Percentiles rank a stretch among this genome's conserved stretches.
phyloP scores from a whole-genome alignment of 2,329 filamentous ascomycete species.

The Pseudogymnoascus sp. region DNA sequence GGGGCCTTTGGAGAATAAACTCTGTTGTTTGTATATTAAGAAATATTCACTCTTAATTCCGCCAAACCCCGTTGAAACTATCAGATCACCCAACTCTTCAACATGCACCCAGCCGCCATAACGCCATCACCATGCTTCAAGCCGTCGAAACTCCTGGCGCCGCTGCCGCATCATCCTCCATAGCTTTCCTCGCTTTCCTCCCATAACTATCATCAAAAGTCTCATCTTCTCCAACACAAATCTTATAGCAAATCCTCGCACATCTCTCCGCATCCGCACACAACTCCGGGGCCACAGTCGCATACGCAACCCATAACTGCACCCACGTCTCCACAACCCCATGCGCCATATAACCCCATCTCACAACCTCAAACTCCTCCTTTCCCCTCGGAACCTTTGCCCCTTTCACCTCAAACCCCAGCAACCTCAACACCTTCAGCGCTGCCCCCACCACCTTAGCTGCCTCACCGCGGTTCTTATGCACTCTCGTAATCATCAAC shows the following conservation, averaged over 20 bases:
- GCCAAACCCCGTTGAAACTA: background rate
- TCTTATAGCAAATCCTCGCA: conserved; percentile 28
- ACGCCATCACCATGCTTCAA: background rate
- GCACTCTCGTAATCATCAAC: background rate
- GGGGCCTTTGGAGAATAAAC: too few relatives aligned
- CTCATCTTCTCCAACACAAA: conserved; percentile 31
- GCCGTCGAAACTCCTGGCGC: background rate
- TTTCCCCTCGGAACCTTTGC: background rate
- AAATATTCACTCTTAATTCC: background rate
- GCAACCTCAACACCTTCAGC: background rate
- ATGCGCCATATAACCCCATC: conserved; percentile 28
- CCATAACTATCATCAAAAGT: conserved; percentile 23
- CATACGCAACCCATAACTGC: conserved; percentile 24
- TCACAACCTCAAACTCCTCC: background rate
- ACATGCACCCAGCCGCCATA: background rate
- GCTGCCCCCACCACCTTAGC: background rate
- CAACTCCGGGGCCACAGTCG: conserved; percentile 16
- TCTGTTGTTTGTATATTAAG: background rate
- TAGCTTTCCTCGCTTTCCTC: conserved; percentile 16
- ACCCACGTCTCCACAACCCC: conserved; percentile 26
- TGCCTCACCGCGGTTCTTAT: background rate
- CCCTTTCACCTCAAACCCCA: background rate
- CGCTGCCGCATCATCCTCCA: background rate
- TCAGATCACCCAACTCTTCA: background rate
- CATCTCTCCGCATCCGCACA: conserved; percentile 24